Percentiles rank a stretch among this genome's conserved stretches.
Evolutionary conservation across 1,139 yeast genomes (phyloP).

Genomic region (Yamadazyma atmosphaerica): DNA sequence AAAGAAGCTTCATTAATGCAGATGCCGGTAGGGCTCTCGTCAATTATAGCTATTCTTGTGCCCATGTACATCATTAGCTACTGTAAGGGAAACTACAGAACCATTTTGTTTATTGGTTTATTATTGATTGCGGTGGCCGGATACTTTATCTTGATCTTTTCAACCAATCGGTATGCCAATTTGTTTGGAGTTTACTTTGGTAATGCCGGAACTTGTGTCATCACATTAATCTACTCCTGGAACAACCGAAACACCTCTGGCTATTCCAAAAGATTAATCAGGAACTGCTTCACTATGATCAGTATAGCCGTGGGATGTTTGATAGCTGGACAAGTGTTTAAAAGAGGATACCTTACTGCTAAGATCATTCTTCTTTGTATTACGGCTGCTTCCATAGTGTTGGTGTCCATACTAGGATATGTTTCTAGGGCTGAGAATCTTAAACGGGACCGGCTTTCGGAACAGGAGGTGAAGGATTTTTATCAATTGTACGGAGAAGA

Average conservation of each 20-base stretch:
- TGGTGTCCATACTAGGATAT: conserved; percentile 26
- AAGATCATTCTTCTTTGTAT: conserved; percentile 34
- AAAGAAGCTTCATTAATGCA: conserved; percentile 40
- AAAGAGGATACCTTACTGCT: conserved; percentile 34
- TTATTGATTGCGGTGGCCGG: conserved; percentile 37
- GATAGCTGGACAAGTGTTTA: conserved; percentile 43
- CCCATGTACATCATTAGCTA: conserved; percentile 32
- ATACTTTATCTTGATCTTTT: conserved; percentile 31
- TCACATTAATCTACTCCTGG: conserved; percentile 36
- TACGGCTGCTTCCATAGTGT: conserved; percentile 31
- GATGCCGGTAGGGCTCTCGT: conserved; percentile 40
- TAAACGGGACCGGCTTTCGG: conserved; percentile 20
- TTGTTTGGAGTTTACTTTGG: conserved; percentile 38
- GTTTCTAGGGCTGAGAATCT: conserved; percentile 27
- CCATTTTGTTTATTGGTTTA: conserved; percentile 30
- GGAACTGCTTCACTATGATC: conserved; percentile 34
- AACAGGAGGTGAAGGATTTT: conserved; percentile 13
- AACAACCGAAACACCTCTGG: conserved; percentile 39
- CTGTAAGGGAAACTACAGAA: conserved; percentile 21
- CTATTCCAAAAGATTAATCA: conserved; percentile 30
- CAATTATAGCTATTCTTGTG: conserved; percentile 31
- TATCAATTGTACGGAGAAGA: conserved; percentile 19
- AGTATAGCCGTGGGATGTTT: conserved; percentile 37
- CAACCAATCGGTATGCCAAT: conserved; percentile 29
- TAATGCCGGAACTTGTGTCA: conserved; percentile 36